These are phyloP conservation scores for Penicillium tannophilum DNA, from an alignment of 495 filamentous ascomycete genomes.

Conservation along the genomic window DNA sequence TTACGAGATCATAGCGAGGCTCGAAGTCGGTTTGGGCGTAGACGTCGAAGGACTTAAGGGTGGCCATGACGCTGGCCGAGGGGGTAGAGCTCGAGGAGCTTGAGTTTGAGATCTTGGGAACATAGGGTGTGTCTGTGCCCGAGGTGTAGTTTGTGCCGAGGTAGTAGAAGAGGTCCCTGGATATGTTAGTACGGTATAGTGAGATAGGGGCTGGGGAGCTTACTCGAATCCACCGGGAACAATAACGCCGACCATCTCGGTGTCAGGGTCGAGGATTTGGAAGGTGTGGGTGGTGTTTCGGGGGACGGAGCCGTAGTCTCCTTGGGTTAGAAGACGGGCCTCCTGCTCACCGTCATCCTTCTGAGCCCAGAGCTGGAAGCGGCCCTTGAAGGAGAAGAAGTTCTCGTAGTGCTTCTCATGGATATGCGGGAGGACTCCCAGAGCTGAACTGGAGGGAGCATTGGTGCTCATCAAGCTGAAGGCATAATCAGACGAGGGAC, in stretches of 20 bases:
- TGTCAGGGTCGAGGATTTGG: conserved; percentile 47
- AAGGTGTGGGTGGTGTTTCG: conserved; percentile 50
- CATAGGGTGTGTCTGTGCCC: conserved; percentile 33
- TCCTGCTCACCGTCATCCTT: conserved; percentile 34
- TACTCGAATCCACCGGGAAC: conserved; percentile 50
- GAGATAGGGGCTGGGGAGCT: background rate
- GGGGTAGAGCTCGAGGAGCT: conserved; percentile 12
- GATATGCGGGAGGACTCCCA: conserved; percentile 46
- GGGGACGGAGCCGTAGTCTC: conserved; percentile 44
- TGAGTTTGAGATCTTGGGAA: conserved; percentile 22
- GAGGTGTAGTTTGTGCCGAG: conserved; percentile 34
- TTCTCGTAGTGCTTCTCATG: conserved; percentile 48
- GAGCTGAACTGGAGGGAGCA: conserved; percentile 27
- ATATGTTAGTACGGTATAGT: background rate
- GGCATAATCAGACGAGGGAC: conserved; percentile 42
- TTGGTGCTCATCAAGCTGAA: conserved; percentile 46
- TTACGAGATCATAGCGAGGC: conserved; percentile 37
- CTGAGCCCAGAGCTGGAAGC: conserved; percentile 49
- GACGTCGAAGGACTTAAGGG: conserved; percentile 40
- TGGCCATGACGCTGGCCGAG: conserved; percentile 19
- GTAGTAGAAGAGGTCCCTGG: conserved; percentile 40
- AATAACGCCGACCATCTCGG: conserved; percentile 46
- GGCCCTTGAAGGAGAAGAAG: conserved; percentile 48
- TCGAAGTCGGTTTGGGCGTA: conserved; percentile 40
- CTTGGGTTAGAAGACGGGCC: conserved; percentile 36